phyloP scores from a whole-genome alignment of 108 stramenopile genomes.

The Cyclostephanos tholiformis region DNA sequence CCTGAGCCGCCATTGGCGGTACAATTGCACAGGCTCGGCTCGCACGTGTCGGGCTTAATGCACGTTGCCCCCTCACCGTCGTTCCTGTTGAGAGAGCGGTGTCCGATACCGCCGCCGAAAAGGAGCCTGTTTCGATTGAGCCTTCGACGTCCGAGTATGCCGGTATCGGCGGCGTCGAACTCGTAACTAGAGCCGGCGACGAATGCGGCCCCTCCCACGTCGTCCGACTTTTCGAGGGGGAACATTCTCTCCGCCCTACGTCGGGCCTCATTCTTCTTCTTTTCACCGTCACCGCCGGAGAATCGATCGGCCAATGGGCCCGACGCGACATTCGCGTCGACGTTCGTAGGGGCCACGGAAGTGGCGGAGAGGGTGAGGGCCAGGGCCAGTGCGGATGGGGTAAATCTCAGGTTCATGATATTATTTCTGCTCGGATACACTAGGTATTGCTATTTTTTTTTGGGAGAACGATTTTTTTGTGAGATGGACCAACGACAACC shows the following conservation, averaged over 20 bases:
- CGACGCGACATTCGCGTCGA: neutral
- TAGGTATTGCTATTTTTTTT: neutral
- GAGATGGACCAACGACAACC: neutral
- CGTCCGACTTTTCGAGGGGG: neutral
- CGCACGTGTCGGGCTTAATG: conserved; percentile 20
- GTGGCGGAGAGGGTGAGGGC: neutral
- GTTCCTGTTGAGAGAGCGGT: conserved; percentile 1
- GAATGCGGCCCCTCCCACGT: neutral
- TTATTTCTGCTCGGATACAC: no score
- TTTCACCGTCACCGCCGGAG: neutral
- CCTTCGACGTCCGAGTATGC: neutral
- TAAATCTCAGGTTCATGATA: neutral
- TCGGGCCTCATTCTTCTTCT: neutral
- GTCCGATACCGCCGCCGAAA: neutral
- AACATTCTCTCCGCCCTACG: neutral
- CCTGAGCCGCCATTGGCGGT: neutral
- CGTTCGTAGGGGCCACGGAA: neutral
- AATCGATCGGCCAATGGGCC: neutral
- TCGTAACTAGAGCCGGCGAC: neutral
- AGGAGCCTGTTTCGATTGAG: neutral
- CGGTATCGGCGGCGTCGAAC: neutral
- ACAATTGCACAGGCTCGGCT: conserved; percentile 25
- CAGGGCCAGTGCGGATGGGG: conserved; percentile 4
- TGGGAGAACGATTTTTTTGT: no score
- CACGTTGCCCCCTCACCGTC: conserved; percentile 9